These are phyloP conservation scores for Lumnitzera littorea DNA, from an alignment of 345 rosid species.

Conservation along the genomic window DNA sequence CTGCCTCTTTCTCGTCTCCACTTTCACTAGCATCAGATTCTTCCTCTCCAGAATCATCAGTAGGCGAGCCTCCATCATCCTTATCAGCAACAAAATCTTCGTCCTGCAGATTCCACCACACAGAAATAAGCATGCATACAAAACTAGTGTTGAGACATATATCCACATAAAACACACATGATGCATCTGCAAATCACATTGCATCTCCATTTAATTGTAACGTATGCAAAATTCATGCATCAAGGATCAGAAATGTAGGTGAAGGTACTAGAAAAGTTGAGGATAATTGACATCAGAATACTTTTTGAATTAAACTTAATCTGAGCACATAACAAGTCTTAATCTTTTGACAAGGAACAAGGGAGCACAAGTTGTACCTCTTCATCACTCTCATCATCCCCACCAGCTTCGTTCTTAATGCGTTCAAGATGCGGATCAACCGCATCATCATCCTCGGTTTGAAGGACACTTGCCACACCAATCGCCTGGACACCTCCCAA, in stretches of 20 bases:
- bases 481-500: conserved; percentile 52
- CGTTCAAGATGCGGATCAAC: conserved; percentile 96
- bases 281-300: too few species aligned
- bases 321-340: too few species aligned
- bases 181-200: neutral
- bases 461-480: conserved; percentile 75
- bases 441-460: conserved; percentile 70
- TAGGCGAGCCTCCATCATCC: conserved; percentile 92
- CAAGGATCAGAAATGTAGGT: too few species aligned
- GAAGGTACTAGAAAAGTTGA: too few species aligned
- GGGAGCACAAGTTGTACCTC: conserved; percentile 33
- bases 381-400: conserved; percentile 93
- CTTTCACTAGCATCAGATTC: conserved; percentile 62
- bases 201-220: too few species aligned
- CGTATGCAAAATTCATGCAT: too few species aligned
- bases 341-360: neutral
- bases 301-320: too few species aligned
- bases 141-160: neutral
- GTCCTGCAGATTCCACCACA: conserved; percentile 36
- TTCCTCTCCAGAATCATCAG: conserved; percentile 93
- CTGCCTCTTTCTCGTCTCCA: conserved; percentile 77
- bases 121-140: conserved; percentile 5
- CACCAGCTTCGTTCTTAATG: conserved; percentile 75
- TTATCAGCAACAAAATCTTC: conserved; percentile 78
- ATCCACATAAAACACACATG: neutral